These are phyloP conservation scores for Flaveria bidentis DNA, from an alignment of 129 eudicot species.

Conservation along the genomic window DNA sequence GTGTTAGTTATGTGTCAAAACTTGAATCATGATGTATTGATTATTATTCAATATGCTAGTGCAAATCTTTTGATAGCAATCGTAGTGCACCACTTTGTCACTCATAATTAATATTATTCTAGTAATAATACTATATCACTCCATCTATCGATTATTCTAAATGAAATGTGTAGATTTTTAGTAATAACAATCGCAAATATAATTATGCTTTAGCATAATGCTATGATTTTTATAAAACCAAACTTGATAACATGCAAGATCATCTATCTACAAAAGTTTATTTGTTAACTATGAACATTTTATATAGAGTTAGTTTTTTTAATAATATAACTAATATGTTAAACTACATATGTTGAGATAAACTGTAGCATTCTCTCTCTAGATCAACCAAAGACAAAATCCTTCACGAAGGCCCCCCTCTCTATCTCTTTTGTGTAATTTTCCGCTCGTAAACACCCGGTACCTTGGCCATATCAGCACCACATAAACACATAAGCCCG, in stretches of 20 bases:
- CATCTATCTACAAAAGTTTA: not conserved
- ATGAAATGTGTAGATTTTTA: not conserved
- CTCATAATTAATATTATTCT: slow-evolving; percentile 9
- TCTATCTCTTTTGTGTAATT: too few relatives aligned
- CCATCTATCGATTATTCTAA: not conserved
- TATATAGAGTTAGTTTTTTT: too few relatives aligned
- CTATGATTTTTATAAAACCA: not conserved
- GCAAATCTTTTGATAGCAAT: slow-evolving; percentile 32
- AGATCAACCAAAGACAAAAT: too few relatives aligned
- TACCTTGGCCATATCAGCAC: too few relatives aligned
- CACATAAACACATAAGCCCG: too few relatives aligned
- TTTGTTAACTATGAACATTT: too few relatives aligned
- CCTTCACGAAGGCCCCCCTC: too few relatives aligned
- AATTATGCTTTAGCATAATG: not conserved
- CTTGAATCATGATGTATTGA: slow-evolving; percentile 20
- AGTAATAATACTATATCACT: slow-evolving; percentile 9
- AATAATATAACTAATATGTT: too few relatives aligned
- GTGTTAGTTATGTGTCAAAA: slow-evolving; percentile 14
- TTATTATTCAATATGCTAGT: slow-evolving; percentile 34
- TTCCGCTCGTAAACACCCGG: too few relatives aligned
- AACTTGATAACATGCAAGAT: not conserved
- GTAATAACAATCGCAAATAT: not conserved
- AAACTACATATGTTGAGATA: too few relatives aligned
- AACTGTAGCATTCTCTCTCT: too few relatives aligned
- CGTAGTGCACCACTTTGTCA: slow-evolving; percentile 40